Base-by-base conservation (phyloP, 106 monocot genomes). In the Amphibolis antarctica region DNA sequence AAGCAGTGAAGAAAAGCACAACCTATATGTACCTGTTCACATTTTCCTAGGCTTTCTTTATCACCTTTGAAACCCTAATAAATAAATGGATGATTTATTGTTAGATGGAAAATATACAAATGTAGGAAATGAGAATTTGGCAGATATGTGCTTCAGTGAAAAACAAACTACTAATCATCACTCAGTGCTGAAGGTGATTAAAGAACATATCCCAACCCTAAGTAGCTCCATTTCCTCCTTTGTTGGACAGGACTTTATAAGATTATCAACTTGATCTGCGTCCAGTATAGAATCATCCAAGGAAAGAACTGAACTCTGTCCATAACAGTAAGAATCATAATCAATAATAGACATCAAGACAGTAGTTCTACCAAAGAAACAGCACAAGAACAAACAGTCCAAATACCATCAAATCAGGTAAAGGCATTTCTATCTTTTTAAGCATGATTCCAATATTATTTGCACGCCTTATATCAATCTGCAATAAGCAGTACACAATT, bases 391-490 rank as follows among this genome's bases (percentile, higher is more conserved):
- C n/a, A n/a, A n/a, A n/a, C n/a, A n/a, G n/a, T n/a, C n/a, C n/a
- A n/a, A n/a, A 72, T 78, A 94, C 94, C 86, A 89, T 76, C 67
- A 94, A 76, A 76, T 94, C 94, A 69, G 79, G 52, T n/a, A 94
- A 60, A 58, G 94, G 89, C 77, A 94, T 94, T 75, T 89, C 89
- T 21, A 94, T 85, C 75, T 89, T 83, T 28, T 83, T 86, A 44
- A 94, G 83, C 94, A 94, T 94, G 53, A 94, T 94, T 70, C 81
- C 94, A 62, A 89, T 89, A 72, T 94, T 94, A 69, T 94, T 86
- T 24, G 89, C 88, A 66, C 80, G 66, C 13, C 89, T 68, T 66
- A 94, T 81, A 69, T 94, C 94, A 76, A 94, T 78, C 94, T 94
- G 79, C 54, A 74, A 72, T 55, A 49, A 46, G 81, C 4, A 36